phyloP scores from a whole-genome alignment of 2,329 filamentous ascomycete genomes.

The Colletotrichum caudatum region DNA sequence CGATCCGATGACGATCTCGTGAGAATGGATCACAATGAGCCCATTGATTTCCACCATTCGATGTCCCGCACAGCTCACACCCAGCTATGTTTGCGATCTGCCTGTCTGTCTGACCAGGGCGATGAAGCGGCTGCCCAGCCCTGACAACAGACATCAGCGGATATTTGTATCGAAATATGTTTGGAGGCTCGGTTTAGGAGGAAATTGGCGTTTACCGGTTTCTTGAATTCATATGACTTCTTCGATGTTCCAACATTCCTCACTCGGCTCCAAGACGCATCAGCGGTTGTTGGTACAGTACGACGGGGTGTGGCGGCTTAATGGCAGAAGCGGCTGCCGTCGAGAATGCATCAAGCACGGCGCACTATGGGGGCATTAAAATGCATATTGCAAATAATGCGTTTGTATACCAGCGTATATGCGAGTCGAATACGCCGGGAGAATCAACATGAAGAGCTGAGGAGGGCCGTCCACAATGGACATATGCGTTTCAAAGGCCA shows the following conservation, averaged over 20 bases:
- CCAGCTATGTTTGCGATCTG: not conserved
- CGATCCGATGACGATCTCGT: not conserved
- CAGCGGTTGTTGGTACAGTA: not conserved
- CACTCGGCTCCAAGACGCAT: not conserved
- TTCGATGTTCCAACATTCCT: not conserved
- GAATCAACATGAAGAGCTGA: not conserved
- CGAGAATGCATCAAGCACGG: not conserved
- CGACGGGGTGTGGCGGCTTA: not conserved
- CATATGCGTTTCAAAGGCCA: not conserved
- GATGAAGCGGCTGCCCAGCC: not conserved
- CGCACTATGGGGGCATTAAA: not conserved
- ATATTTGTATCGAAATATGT: not conserved
- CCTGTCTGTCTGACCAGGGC: not conserved
- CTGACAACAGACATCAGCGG: not conserved
- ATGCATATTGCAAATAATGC: not conserved
- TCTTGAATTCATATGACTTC: slow-evolving; percentile 11
- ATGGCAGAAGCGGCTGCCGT: no score
- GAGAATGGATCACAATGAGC: not conserved
- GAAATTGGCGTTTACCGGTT: slow-evolving; percentile 11
- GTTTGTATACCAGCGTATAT: not conserved
- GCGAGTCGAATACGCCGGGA: not conserved
- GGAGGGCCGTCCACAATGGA: not conserved
- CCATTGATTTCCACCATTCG: not conserved
- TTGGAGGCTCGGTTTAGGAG: slow-evolving; percentile 3
- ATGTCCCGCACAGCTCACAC: not conserved